Percentiles rank a stretch among this genome's conserved stretches.
phyloP scores from a whole-genome alignment of 805 yeast species.

The Debaryomyces maramus region DNA sequence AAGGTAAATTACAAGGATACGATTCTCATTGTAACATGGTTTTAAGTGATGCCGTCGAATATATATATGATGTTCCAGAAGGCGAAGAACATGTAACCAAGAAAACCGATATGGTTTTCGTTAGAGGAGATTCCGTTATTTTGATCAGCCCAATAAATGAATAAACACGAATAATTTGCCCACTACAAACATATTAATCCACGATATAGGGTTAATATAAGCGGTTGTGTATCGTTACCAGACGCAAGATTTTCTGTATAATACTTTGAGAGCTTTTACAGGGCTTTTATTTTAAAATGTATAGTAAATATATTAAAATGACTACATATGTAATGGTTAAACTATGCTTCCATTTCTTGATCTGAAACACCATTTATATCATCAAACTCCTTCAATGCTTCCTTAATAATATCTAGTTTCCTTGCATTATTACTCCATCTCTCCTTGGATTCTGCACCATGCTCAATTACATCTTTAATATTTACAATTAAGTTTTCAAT shows the following conservation, averaged over 20 bases:
- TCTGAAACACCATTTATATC: conserved; percentile 6
- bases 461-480: conserved; percentile 29
- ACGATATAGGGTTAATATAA: not conserved
- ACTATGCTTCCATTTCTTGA: conserved; percentile 12
- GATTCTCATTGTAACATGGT: conserved; percentile 97
- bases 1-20: conserved; percentile 88
- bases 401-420: conserved; percentile 28
- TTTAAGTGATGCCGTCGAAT: conserved; percentile 88
- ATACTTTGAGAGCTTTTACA: not conserved
- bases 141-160: conserved; percentile 55
- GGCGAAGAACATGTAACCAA: conserved; percentile 50
- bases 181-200: not conserved
- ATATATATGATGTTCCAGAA: conserved; percentile 52
- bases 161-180: not conserved
- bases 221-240: too few relatives aligned
- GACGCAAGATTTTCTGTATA: not conserved
- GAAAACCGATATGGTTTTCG: conserved; percentile 84
- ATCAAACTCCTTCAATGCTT: conserved; percentile 15
- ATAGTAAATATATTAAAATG: conserved; percentile 4
- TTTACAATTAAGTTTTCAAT: conserved; percentile 23
- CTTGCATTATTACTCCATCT: conserved; percentile 37
- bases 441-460: conserved; percentile 32
- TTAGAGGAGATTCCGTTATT: conserved; percentile 97
- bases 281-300: not conserved
- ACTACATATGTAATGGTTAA: not conserved